Evolutionary conservation across 2,329 filamentous ascomycete species (phyloP), one percentile per base, ranked within the genome.

Genomic region (Trichoderma endophyticum): DNA sequence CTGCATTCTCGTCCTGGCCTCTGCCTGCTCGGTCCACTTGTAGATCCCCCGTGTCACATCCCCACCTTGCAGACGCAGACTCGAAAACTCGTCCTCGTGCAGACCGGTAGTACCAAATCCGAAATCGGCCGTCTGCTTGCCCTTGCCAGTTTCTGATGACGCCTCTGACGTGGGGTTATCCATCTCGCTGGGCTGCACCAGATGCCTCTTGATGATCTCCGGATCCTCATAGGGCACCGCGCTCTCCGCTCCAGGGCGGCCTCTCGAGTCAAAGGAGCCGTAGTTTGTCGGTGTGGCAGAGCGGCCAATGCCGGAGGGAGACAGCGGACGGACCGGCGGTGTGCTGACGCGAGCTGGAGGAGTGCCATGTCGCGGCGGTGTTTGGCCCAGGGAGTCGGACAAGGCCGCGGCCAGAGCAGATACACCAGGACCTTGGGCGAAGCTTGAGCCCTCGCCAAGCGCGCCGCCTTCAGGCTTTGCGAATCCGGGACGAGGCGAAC

Each of bases 31-130:
- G 6, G 94, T 94, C 93, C 97, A 99, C 77, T 93, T 92, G 85
- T 99, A 99, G 77, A 99, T 97, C 70, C 95, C 93, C 73, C 96
- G 88, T 28, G 95, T 98, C 71, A 98, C 92, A 80, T 99, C 96
- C 74, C 96, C 96, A 73, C 96, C 96, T 80, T 98, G 97, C 61
- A 99, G 85, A 79, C 91, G 91, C 80, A 99, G 82, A 82, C 96
- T 98, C 34, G 95, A 98, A 80, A 99, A 99, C 78, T 97, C 93
- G 72, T 96, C 93, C 6, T 91, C 89, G 73, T 89, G 87, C 76
- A 77, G 78, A n/a, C 82, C 82, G 0, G 77, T 75, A 48, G 79
- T 74, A 8, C 79, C 80, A 32, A 59, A 57, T 7, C 64, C 67
- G 56, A 77, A 75, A 26, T 84, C 82, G 28, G 81, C 85, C 2